Evolutionary conservation across 371 early-diverging fungal genomes (phyloP).

Genomic region (Mortierella sp.): DNA sequence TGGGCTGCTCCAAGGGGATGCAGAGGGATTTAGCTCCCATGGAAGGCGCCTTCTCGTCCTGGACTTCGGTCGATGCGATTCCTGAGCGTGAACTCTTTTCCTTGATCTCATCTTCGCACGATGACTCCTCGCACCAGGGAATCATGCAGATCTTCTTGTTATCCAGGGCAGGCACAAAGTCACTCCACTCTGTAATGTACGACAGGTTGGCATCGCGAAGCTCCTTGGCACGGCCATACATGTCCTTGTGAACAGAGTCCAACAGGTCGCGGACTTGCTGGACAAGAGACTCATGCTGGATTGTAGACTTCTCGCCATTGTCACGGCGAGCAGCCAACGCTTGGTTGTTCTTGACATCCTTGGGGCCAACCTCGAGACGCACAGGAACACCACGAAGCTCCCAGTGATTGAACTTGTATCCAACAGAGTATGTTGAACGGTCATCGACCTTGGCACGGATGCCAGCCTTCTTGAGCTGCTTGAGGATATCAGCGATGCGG

Average conservation of each 20-base stretch:
- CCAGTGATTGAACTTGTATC: conserved; percentile 99
- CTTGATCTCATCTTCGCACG: conserved; percentile 98
- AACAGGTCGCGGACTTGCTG: conserved; percentile 73
- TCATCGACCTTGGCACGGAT: conserved; percentile 92
- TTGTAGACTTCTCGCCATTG: conserved; percentile 74
- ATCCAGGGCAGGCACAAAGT: conserved; percentile 93
- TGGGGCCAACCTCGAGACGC: conserved; percentile 98
- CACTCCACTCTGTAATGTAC: conserved; percentile 87
- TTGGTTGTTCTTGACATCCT: conserved; percentile 90
- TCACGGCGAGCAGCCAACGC: conserved; percentile 92
- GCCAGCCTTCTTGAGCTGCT: conserved; percentile 81
- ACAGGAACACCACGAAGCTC: conserved; percentile 98
- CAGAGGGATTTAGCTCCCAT: conserved; percentile 99
- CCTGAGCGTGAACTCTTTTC: conserved; percentile 83
- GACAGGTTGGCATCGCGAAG: conserved; percentile 84
- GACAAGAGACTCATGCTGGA: conserved; percentile 75
- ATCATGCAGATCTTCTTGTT: conserved; percentile 90
- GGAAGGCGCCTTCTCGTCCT: conserved; percentile 95
- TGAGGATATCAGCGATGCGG: conserved; percentile 76
- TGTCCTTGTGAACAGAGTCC: conserved; percentile 90
- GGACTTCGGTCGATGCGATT: conserved; percentile 76
- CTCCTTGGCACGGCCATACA: conserved; percentile 91
- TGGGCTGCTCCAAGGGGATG: conserved; percentile 96
- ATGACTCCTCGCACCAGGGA: conserved; percentile 96
- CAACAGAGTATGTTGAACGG: conserved; percentile 95